Evolutionary conservation across 2,329 filamentous ascomycete species (phyloP), one percentile per base, ranked within the genome.

Genomic region (Hysterium pulicare): DNA sequence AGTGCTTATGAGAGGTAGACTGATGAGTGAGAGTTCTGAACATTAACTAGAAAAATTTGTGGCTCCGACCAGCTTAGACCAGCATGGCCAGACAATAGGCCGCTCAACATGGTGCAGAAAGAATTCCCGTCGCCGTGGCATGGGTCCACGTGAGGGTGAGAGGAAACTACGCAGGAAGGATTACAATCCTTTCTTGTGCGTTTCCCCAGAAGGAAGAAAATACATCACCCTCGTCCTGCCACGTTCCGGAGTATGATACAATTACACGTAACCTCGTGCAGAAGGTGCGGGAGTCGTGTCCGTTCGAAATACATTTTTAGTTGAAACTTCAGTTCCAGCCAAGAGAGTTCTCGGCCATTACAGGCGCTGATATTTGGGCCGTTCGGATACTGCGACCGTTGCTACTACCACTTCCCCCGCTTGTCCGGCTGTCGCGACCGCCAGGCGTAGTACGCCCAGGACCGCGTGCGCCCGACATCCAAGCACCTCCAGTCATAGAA

Each of bases 261-360:
- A 42, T n/a, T 41, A 51, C 49, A 58, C 53, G 42, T 53, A 28
- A 51, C 48, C 33, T 50, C 46, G 50, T 45, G 47, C 38, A 40
- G 39, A 42, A 34, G 35, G 15, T 31, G 24, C 21, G 30, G 26
- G 10, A 38, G 30, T 16, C 21, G 31, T 24, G 13, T 15, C 20
- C 22, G 24, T 32, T 19, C 28, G 32, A 21, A 32, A 31, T 11
- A 17, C 5, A 20, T 31, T 31, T 20, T 13, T 17, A 24, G 19
- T 11, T 13, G 22, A 11, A n/a, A n/a, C 30, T 40, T 82, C 77
- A 96, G 74, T 94, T 95, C 90, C 90, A 96, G 58, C 90, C 90
- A 53, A 96, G 79, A 39, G 89, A 95, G 77, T 96, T 96, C 74
- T 94, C 90, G 3, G 90, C 86, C 67, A 90, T 90, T 50, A 95